phyloP scores from a whole-genome alignment of 2,329 filamentous ascomycete species.

The Claviceps spartinae region DNA sequence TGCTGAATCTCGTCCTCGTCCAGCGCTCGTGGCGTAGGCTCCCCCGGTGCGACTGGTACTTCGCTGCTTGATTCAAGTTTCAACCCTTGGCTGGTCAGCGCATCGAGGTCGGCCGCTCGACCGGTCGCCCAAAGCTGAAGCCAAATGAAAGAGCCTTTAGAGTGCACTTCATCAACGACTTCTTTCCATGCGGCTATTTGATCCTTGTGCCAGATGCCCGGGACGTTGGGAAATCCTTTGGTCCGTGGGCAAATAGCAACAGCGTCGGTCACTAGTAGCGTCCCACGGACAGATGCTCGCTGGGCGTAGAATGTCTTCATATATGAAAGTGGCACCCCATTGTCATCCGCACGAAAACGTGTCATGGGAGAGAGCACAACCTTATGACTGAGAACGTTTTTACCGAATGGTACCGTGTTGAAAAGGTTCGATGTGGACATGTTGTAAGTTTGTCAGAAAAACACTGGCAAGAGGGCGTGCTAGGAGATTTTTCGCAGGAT shows the following conservation, averaged over 20 bases:
- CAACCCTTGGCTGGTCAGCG: neutral
- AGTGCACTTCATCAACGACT: constrained; percentile 51
- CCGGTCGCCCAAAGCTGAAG: constrained; percentile 50
- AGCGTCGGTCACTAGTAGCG: constrained; percentile 30
- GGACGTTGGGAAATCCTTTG: constrained; percentile 28
- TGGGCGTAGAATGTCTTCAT: constrained; percentile 35
- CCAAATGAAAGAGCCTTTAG: constrained; percentile 36
- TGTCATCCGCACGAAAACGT: constrained; percentile 31
- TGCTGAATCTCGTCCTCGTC: constrained; percentile 49
- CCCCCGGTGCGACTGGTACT: neutral
- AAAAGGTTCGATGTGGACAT: constrained; percentile 20
- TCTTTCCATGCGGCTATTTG: constrained; percentile 47
- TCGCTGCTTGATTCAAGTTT: neutral
- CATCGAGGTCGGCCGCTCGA: constrained; percentile 24
- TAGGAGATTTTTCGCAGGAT: too few relatives aligned
- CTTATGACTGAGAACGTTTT: constrained; percentile 25
- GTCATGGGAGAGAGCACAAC: constrained; percentile 45
- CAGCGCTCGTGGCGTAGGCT: constrained; percentile 30
- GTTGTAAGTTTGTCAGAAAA: neutral
- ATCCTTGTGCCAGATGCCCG: constrained; percentile 42
- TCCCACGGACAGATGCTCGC: constrained; percentile 27
- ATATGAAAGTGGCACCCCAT: constrained; percentile 13
- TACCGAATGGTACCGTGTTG: constrained; percentile 28
- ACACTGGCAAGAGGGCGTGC: too few relatives aligned
- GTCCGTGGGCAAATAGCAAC: constrained; percentile 26